A percentile compares a stretch with the other conserved stretches of the same genome.
Conservation (phyloP, 1,139 yeast species). For the Diutina pseudorugosa region DNA sequence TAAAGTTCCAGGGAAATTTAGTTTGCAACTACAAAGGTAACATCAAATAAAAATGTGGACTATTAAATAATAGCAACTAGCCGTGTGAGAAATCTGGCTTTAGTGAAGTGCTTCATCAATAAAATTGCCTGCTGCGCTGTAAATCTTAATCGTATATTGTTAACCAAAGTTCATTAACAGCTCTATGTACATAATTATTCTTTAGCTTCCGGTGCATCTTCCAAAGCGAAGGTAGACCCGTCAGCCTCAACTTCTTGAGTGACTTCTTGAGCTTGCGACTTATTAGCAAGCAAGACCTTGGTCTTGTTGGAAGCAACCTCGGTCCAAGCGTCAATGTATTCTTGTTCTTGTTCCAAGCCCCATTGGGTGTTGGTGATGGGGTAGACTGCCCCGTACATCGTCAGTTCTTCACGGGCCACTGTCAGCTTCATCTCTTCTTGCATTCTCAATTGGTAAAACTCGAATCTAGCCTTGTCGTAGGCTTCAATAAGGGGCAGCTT, state of each 20-base stretch:
- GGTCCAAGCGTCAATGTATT: constrained; percentile 62
- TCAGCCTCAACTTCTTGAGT: not conserved
- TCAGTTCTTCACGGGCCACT: constrained; percentile 73
- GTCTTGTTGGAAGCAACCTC: constrained; percentile 53
- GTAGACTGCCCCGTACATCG: constrained; percentile 74
- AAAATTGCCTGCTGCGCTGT: not conserved
- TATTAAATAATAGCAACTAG: too few relatives aligned
- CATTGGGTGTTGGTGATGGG: constrained; percentile 33
- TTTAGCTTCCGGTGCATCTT: not conserved
- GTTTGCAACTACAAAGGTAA: too few relatives aligned
- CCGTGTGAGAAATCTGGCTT: too few relatives aligned
- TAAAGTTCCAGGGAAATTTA: too few relatives aligned
- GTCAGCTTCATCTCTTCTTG: constrained; percentile 67
- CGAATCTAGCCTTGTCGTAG: constrained; percentile 77
- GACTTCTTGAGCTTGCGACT: not conserved
- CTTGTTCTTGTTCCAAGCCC: constrained; percentile 65
- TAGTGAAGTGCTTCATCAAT: too few relatives aligned
- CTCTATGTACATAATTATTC: not conserved
- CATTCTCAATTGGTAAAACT: constrained; percentile 78
- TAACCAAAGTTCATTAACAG: not conserved
- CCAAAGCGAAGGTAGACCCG: not conserved
- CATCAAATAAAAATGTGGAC: too few relatives aligned
- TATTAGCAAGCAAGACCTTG: constrained; percentile 18
- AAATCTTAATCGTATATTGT: not conserved
- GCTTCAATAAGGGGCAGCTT: constrained; percentile 44